phyloP scores from a whole-genome alignment of 306 rosid species.

The Trichosanthes truncata region DNA sequence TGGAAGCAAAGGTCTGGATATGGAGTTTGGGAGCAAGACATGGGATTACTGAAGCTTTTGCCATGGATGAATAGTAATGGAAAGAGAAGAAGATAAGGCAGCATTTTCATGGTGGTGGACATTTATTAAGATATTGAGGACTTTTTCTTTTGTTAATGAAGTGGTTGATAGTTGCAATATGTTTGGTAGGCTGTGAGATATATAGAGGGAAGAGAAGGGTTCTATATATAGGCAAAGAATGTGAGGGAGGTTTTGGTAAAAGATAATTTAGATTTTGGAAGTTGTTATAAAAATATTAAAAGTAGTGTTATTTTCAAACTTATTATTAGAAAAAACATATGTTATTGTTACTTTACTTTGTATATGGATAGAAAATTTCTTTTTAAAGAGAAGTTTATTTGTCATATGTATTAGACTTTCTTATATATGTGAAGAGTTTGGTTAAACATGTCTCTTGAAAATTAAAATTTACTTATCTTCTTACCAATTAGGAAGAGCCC shows the following conservation, averaged over 20 bases:
- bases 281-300: background rate
- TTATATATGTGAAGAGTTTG: too few relatives aligned
- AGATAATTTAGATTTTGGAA: background rate
- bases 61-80: constrained; percentile 15
- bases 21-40: constrained; percentile 68
- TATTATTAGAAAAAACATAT: too few relatives aligned
- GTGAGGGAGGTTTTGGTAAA: background rate
- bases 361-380: too few relatives aligned
- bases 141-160: background rate
- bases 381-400: too few relatives aligned
- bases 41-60: background rate
- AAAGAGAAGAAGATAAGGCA: background rate
- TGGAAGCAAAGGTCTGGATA: constrained; percentile 51
- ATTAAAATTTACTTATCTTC: too few relatives aligned
- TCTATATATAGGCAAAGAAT: background rate
- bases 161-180: background rate
- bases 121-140: background rate
- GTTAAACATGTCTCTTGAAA: too few relatives aligned
- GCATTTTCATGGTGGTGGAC: background rate
- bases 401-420: too few relatives aligned
- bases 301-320: background rate
- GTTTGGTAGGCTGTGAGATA: background rate
- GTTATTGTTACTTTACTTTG: too few relatives aligned
- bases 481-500: too few relatives aligned
- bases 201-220: background rate